Evolutionary conservation across 192 early-diverging fungal species (phyloP), one percentile per base, ranked within the genome.

Genomic region (Backusella psychrophila): DNA sequence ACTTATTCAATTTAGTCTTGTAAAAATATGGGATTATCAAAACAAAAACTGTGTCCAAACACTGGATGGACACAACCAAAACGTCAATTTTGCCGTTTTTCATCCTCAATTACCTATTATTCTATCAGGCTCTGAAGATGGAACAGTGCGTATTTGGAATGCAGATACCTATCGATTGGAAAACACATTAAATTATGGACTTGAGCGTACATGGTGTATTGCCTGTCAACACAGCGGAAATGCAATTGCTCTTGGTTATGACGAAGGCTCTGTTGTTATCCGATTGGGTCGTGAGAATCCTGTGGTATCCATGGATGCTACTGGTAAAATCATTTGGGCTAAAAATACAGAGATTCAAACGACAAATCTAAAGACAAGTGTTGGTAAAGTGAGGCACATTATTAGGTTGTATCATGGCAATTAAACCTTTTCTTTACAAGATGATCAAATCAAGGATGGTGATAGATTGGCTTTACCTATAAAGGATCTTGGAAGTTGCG

Each of bases 21-120:
- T 95, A 77, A 98, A 97, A 72, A 92, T 99, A 41, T 99, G 98
- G 98, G 98, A 99, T 82, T 99, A 99, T 83, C 97, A 99, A 81
- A 99, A 98, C 90, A 98, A 97, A 85, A 95, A 95, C n/a, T 99
- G 97, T 82, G 96, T 99, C n/a, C 96, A 97, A 84, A 99, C 97
- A 6, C 89, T 99, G 68, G 96, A 98, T 83, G 98, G 97, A 12
- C 98, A 99, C 84, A 87, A 93, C 6, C 92, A 98, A 69, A 98
- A 99, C 78, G 96, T 97, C 6, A 94, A 90, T 14, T 90, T 94
- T 63, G 94, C 95, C 7, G 86, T 87, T 15, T 99, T 92, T 87
- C 98, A 99, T 79, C 98, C 98, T 4, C 91, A 93, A 38, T 87
- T 99, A 65, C 98, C 98, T 26, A 96, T 99, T 72, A 98, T 99